phyloP scores from a whole-genome alignment of 805 yeast genomes.

The Clavispora vitiphila region DNA sequence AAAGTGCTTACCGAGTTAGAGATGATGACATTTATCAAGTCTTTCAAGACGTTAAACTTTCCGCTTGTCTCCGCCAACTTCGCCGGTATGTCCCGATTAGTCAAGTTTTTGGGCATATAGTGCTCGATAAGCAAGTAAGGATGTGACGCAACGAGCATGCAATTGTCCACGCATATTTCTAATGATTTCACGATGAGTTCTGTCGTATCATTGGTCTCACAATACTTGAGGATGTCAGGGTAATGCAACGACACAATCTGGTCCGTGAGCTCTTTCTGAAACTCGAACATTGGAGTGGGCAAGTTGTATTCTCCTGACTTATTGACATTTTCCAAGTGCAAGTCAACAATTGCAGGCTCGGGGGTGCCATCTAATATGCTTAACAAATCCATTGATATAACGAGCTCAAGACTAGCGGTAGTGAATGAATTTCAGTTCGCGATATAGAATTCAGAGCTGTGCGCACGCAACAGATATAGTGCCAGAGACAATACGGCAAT shows the following conservation, averaged over 20 bases:
- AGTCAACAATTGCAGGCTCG: conserved; percentile 69
- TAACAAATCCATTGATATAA: conserved; percentile 63
- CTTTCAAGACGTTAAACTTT: conserved; percentile 68
- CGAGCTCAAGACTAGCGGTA: background rate
- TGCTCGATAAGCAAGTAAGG: conserved; percentile 84
- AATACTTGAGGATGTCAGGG: conserved; percentile 82
- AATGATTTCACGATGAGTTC: conserved; percentile 68
- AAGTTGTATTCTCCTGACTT: conserved; percentile 63
- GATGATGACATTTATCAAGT: conserved; percentile 54
- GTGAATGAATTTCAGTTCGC: background rate
- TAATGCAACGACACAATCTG: conserved; percentile 90
- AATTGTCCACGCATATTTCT: conserved; percentile 67
- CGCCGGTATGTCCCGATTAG: conserved; percentile 64
- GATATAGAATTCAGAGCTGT: background rate
- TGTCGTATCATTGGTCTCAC: conserved; percentile 52
- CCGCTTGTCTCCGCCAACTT: conserved; percentile 77
- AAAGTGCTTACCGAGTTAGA: conserved; percentile 21
- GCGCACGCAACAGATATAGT: background rate
- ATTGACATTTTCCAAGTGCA: conserved; percentile 42
- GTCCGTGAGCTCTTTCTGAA: conserved; percentile 84
- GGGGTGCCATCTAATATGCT: conserved; percentile 79
- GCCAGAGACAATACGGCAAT: too few relatives aligned
- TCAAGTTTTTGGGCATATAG: conserved; percentile 74
- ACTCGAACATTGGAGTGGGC: conserved; percentile 79
- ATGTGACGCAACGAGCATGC: conserved; percentile 79